phyloP scores from a whole-genome alignment of 768 basidiomycete species.

The Wakefieldia striispora region DNA sequence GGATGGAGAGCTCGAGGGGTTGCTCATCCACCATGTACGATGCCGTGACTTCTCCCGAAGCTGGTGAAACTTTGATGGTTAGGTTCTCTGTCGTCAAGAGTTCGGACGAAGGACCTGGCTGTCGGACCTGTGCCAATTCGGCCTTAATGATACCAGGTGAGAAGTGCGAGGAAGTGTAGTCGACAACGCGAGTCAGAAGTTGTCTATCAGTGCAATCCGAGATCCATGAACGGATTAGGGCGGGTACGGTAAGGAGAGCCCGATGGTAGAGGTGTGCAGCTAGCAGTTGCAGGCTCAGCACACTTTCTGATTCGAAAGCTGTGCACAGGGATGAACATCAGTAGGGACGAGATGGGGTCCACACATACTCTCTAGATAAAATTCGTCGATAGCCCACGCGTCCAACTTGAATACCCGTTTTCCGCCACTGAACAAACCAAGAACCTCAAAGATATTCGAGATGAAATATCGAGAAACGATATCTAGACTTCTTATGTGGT shows the following conservation, averaged over 20 bases:
- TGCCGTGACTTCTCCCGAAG: slow-evolving; percentile 79
- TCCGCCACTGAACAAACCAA: slow-evolving; percentile 65
- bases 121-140: slow-evolving; percentile 75
- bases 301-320: slow-evolving; percentile 59
- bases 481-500: slow-evolving; percentile 72
- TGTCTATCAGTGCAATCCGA: slow-evolving; percentile 87
- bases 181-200: slow-evolving; percentile 68
- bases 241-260: slow-evolving; percentile 77
- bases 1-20: slow-evolving; percentile 81
- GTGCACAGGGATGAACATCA: not conserved
- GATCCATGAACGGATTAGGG: slow-evolving; percentile 83
- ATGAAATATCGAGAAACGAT: slow-evolving; percentile 67
- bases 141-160: slow-evolving; percentile 84
- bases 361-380: slow-evolving; percentile 65
- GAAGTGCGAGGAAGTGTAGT: slow-evolving; percentile 81
- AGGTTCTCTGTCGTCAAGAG: slow-evolving; percentile 70
- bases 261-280: slow-evolving; percentile 90
- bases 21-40: slow-evolving; percentile 92
- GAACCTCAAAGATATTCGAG: slow-evolving; percentile 63
- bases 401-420: slow-evolving; percentile 77
- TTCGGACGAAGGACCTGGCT: slow-evolving; percentile 49
- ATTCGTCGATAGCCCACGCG: slow-evolving; percentile 83
- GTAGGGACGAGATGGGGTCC: not conserved
- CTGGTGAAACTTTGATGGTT: slow-evolving; percentile 69
- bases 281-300: slow-evolving; percentile 58